Percentiles rank a stretch among this genome's conserved stretches.
Evolutionary conservation across 768 basidiomycete genomes (phyloP).

Genomic region (Boletus fagicola): DNA sequence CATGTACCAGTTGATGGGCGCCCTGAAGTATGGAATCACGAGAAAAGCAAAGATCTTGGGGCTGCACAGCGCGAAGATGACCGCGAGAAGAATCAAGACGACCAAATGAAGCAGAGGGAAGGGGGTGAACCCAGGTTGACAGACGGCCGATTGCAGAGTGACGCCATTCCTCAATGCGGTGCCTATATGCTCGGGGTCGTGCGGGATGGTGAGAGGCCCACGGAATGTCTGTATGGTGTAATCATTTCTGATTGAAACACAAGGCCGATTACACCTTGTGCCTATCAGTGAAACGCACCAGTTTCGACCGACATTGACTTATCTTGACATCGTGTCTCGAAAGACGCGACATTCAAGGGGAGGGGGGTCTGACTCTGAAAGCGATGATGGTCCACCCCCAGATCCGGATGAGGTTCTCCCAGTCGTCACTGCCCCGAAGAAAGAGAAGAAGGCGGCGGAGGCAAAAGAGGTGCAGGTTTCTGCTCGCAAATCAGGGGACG

Average conservation of each 20-base stretch:
- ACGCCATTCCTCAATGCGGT: constrained; percentile 63
- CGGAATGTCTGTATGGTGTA: not conserved
- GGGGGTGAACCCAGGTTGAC: constrained; percentile 61
- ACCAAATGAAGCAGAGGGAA: constrained; percentile 42
- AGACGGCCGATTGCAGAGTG: constrained; percentile 72
- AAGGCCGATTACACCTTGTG: constrained; percentile 75
- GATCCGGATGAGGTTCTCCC: constrained; percentile 72
- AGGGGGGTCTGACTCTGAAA: constrained; percentile 62
- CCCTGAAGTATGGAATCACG: constrained; percentile 77
- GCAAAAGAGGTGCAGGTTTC: constrained; percentile 77
- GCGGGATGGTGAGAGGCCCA: constrained; percentile 54
- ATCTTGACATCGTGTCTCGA: constrained; percentile 70
- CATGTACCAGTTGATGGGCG: constrained; percentile 82
- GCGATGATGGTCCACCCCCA: constrained; percentile 75
- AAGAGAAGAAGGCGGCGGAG: constrained; percentile 61
- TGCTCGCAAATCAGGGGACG: constrained; percentile 62
- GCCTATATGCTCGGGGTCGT: constrained; percentile 76
- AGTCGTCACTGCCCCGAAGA: constrained; percentile 40
- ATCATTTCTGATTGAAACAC: constrained; percentile 10
- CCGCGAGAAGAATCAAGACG: constrained; percentile 71
- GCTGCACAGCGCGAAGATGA: constrained; percentile 70
- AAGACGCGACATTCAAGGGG: constrained; percentile 53
- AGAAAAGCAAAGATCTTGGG: constrained; percentile 65
- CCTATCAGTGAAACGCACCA: constrained; percentile 79
- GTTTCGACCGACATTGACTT: constrained; percentile 77